A percentile compares a stretch with the other conserved stretches of the same genome.
Conservation (phyloP, 2,329 filamentous ascomycete genomes). For the Neofusicoccum umdonicola region DNA sequence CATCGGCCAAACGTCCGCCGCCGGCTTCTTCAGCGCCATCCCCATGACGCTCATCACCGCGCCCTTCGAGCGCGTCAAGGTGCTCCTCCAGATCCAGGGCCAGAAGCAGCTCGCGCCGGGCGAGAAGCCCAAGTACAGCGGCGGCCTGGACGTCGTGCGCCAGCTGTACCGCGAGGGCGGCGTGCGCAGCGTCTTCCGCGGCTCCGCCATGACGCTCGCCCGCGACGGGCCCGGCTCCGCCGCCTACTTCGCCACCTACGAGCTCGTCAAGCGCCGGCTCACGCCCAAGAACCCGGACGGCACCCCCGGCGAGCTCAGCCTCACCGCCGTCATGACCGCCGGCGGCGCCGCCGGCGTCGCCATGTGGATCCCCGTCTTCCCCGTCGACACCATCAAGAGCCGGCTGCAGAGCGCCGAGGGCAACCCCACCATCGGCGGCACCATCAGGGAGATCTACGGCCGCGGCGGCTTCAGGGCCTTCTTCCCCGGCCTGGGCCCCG, state of each 20-base stretch:
- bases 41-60: constrained; percentile 99
- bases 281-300: constrained; percentile 79
- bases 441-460: constrained; percentile 78
- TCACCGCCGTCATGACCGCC: constrained; percentile 79
- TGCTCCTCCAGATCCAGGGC: constrained; percentile 95
- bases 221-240: constrained; percentile 90
- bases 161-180: constrained; percentile 92
- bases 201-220: constrained; percentile 84
- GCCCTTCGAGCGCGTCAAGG: constrained; percentile 97
- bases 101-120: constrained; percentile 81
- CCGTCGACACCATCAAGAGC: constrained; percentile 94
- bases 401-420: constrained; percentile 88
- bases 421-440: constrained; percentile 74
- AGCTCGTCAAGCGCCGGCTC: constrained; percentile 84
- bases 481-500: constrained; percentile 94
- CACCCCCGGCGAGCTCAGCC: constrained; percentile 73
- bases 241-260: constrained; percentile 96
- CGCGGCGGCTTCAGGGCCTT: constrained; percentile 85
- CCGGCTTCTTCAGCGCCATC: constrained; percentile 91
- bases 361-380: constrained; percentile 99
- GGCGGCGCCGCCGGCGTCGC: constrained; percentile 90
- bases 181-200: constrained; percentile 87
- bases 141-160: constrained; percentile 83
- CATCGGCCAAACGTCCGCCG: constrained; percentile 83
- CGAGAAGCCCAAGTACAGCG: constrained; percentile 88